These are phyloP conservation scores for Piromyces finnis DNA, from an alignment of 192 early-diverging fungal genomes.

Conservation along the genomic window DNA sequence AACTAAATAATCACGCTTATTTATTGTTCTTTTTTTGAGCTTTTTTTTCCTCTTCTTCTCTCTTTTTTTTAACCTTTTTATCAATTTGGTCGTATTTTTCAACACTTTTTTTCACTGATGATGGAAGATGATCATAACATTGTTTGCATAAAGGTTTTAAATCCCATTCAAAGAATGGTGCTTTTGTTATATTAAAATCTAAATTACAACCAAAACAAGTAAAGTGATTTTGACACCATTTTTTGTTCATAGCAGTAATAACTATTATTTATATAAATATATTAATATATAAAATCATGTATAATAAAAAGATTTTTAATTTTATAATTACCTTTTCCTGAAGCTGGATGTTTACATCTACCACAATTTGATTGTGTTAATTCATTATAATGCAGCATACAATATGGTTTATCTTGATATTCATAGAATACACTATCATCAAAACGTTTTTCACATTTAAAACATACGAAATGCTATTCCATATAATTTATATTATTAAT, in stretches of 20 bases:
- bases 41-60: not conserved
- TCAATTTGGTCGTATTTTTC: slow-evolving; percentile 4
- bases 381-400: slow-evolving; percentile 25
- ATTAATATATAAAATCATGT: too few relatives aligned
- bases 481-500: not conserved
- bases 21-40: not conserved
- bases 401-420: slow-evolving; percentile 16
- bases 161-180: slow-evolving; percentile 18
- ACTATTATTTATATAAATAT: slow-evolving; percentile 8
- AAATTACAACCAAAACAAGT: slow-evolving; percentile 20
- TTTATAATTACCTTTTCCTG: slow-evolving; percentile 14
- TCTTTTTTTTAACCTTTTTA: not conserved
- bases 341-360: slow-evolving; percentile 12
- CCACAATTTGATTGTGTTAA: slow-evolving; percentile 18
- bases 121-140: slow-evolving; percentile 23
- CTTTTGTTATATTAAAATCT: not conserved
- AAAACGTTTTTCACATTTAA: slow-evolving; percentile 23
- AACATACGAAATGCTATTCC: slow-evolving; percentile 24
- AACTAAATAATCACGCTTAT: too few relatives aligned
- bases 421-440: slow-evolving; percentile 15
- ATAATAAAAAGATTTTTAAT: too few relatives aligned
- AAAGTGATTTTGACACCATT: slow-evolving; percentile 29
- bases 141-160: slow-evolving; percentile 18
- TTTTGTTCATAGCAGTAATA: slow-evolving; percentile 11
- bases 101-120: slow-evolving; percentile 8